A percentile compares a stretch with the other conserved stretches of the same genome.
These are phyloP conservation scores for Amylostereum areolatum DNA, from an alignment of 1,284 basidiomycete species.

Conservation along the genomic window DNA sequence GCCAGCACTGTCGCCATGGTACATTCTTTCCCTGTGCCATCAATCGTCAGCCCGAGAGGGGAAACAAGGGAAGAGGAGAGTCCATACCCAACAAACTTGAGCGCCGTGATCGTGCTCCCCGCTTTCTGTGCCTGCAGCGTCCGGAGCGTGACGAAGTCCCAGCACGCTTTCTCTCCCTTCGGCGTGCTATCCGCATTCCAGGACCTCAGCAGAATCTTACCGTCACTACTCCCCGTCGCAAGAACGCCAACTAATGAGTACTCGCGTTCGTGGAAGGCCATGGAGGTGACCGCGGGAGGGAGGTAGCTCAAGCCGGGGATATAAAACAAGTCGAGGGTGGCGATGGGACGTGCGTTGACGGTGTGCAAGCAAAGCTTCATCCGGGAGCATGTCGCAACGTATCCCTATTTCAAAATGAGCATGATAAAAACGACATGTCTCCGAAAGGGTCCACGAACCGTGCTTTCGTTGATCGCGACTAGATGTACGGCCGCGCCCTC, in stretches of 20 bases:
- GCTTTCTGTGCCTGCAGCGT: slow-evolving; percentile 51
- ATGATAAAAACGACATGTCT: background rate
- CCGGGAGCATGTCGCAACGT: slow-evolving; percentile 75
- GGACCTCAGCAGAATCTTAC: slow-evolving; percentile 61
- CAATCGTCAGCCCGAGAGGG: slow-evolving; percentile 6
- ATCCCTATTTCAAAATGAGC: slow-evolving; percentile 45
- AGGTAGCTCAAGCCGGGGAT: slow-evolving; percentile 31
- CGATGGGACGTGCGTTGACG: slow-evolving; percentile 74
- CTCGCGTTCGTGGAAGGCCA: slow-evolving; percentile 80
- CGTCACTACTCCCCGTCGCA: slow-evolving; percentile 63
- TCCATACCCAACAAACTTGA: slow-evolving; percentile 66
- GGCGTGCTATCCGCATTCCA: slow-evolving; percentile 73
- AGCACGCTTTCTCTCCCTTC: slow-evolving; percentile 52
- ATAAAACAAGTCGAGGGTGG: slow-evolving; percentile 52
- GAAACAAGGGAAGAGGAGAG: background rate
- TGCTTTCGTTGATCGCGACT: slow-evolving; percentile 80
- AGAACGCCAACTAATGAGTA: slow-evolving; percentile 65
- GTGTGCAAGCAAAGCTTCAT: slow-evolving; percentile 70
- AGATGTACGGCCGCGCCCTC: slow-evolving; percentile 52
- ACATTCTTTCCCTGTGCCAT: slow-evolving; percentile 46
- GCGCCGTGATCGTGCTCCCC: slow-evolving; percentile 44
- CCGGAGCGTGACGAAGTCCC: slow-evolving; percentile 66
- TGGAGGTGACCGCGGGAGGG: slow-evolving; percentile 39
- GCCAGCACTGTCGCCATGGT: slow-evolving; percentile 63
- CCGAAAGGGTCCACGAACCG: slow-evolving; percentile 41